Base-by-base conservation (phyloP, 2,329 filamentous ascomycete genomes). In the Rhinocladiella similis region DNA sequence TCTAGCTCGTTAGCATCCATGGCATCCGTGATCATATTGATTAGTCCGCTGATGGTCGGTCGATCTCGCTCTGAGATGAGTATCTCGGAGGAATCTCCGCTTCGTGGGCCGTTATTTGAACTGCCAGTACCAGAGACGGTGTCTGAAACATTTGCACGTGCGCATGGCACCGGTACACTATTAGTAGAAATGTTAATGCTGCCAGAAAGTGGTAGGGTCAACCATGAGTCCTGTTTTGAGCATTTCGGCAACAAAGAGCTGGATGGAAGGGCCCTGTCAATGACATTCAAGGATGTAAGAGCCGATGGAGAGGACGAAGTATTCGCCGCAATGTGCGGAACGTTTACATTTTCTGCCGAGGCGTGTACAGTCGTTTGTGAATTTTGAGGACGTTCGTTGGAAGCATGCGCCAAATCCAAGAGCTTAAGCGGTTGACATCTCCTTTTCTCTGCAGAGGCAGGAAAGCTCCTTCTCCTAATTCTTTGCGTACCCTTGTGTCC, bases 231-330 rank as follows among this genome's bases (percentile, higher is more conserved):
- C 18, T 18, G 5, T 16, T 16, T 29, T 16, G 16, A 35, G 10
- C 20, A 27, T 38, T 35, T 39, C 18, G 53, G 53, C n/a, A 56
- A 47, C 42, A 56, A 50, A n/a, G 57, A 50, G 50, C 57, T 60
- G 20, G 57, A 60, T 6, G 50, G 48, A 20, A 60, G 39, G 25
- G 47, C 33, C 22, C 29, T 19, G 39, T 53, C 22, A 14, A 45
- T 29, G 14, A n/a, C 10, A 9, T 33, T 47, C 36, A 47, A 47
- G 38, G 33, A 39, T 13, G 18, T 42, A 18, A 22, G 27, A 13
- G 20, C 19, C 10, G 48, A 20, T 16, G 22, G 45, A 22, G 14
- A 39, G 5, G 14, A 20, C 18, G 53, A 47, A 46, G 3, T 45
- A 39, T 25, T 45, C 48, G n/a, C 5, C n/a, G 33, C 19, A 19